phyloP scores from a whole-genome alignment of 495 filamentous ascomycete species.

The Hypomontagnella submonticulosa region DNA sequence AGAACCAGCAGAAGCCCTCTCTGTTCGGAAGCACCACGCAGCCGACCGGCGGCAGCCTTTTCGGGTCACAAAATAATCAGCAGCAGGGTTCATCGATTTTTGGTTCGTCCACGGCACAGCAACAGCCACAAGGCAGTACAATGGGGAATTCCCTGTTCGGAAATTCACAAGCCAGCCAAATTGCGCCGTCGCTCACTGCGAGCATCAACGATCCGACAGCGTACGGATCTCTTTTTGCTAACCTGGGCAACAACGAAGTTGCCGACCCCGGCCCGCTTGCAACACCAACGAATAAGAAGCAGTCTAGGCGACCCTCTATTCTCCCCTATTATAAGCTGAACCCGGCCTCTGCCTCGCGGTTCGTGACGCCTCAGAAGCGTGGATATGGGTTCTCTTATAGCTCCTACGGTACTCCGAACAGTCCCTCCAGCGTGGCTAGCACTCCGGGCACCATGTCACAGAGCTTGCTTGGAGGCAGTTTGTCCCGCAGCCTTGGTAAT shows the following conservation, averaged over 20 bases:
- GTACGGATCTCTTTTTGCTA: conserved; percentile 86
- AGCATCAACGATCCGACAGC: conserved; percentile 81
- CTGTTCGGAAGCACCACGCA: conserved; percentile 55
- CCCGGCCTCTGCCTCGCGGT: conserved; percentile 77
- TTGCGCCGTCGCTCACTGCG: conserved; percentile 73
- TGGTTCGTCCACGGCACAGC: conserved; percentile 53
- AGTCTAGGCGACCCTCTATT: conserved; percentile 77
- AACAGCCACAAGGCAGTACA: conserved; percentile 59
- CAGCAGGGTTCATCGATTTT: conserved; percentile 57
- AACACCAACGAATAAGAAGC: conserved; percentile 79
- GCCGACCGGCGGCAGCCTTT: conserved; percentile 66
- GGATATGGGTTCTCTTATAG: conserved; percentile 92
- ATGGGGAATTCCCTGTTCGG: conserved; percentile 57
- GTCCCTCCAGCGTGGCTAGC: conserved; percentile 71
- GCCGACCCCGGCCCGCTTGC: conserved; percentile 83
- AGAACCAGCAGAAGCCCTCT: conserved; percentile 54
- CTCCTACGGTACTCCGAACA: conserved; percentile 83
- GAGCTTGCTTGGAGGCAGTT: conserved; percentile 72
- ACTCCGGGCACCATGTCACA: conserved; percentile 73
- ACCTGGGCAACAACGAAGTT: conserved; percentile 69
- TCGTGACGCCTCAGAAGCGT: conserved; percentile 82
- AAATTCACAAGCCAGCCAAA: conserved; percentile 50
- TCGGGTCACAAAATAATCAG: conserved; percentile 65
- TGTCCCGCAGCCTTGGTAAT: conserved; percentile 55
- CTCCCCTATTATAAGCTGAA: conserved; percentile 91